phyloP scores from a whole-genome alignment of 768 basidiomycete genomes.

The Lactifluus rugatus region DNA sequence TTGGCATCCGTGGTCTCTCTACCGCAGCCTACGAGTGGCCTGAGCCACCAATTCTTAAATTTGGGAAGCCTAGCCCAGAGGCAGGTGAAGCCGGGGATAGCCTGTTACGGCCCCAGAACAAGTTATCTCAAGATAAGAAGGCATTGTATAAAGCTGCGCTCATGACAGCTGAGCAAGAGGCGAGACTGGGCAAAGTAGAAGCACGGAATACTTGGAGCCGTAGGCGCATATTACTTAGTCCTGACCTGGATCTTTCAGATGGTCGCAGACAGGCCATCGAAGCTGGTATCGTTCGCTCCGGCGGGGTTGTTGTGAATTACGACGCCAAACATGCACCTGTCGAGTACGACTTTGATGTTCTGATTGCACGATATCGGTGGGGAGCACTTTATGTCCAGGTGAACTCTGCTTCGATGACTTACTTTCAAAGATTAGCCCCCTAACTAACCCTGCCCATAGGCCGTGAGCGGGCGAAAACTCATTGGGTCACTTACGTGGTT shows the following conservation, averaged over 20 bases:
- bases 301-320: constrained; percentile 39
- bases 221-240: constrained; percentile 50
- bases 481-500: constrained; percentile 81
- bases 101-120: constrained; percentile 26
- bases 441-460: constrained; percentile 33
- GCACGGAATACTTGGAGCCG: constrained; percentile 45
- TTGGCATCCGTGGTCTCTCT: constrained; percentile 38
- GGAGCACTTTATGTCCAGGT: constrained; percentile 68
- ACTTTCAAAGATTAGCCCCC: neutral
- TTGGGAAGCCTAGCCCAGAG: constrained; percentile 21
- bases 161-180: constrained; percentile 19
- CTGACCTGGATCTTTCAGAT: constrained; percentile 43
- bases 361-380: constrained; percentile 59
- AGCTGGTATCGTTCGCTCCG: constrained; percentile 48
- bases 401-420: neutral
- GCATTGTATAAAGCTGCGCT: constrained; percentile 30
- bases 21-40: constrained; percentile 65
- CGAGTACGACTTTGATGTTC: constrained; percentile 53
- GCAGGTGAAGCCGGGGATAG: constrained; percentile 21
- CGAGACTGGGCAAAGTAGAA: constrained; percentile 14
- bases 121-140: constrained; percentile 27
- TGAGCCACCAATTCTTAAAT: constrained; percentile 44
- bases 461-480: constrained; percentile 44
- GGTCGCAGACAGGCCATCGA: constrained; percentile 47
- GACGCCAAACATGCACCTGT: constrained; percentile 31